Percentiles rank a stretch among this genome's conserved stretches.
Evolutionary conservation across 495 filamentous ascomycete species (phyloP).

Genomic region (Lasiosphaeria ovina): DNA sequence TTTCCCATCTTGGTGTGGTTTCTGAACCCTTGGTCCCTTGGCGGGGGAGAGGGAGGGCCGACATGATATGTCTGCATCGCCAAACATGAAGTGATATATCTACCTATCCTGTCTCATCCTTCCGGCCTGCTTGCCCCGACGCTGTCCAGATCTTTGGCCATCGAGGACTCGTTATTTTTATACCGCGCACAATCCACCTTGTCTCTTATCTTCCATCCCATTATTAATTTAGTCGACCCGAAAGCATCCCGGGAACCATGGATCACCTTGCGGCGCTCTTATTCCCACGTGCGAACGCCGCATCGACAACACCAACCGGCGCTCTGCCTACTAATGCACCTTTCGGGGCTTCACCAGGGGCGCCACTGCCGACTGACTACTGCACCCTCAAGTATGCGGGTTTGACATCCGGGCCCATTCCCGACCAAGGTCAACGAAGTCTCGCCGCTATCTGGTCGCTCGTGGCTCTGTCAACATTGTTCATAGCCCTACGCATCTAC

Average conservation of each 20-base stretch:
- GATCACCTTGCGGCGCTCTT: neutral
- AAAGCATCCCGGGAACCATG: neutral
- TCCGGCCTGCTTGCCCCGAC: neutral
- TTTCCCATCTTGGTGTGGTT: neutral
- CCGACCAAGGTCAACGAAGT: conserved; percentile 11
- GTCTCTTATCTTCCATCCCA: neutral
- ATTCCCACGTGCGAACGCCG: neutral
- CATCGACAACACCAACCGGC: neutral
- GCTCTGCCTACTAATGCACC: neutral
- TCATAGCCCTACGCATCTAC: conserved; percentile 24
- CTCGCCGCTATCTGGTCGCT: conserved; percentile 15
- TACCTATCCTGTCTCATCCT: conserved; percentile 2
- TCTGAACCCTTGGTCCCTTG: neutral
- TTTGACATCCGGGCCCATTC: neutral
- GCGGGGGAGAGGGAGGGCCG: neutral
- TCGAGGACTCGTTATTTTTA: neutral
- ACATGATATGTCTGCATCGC: neutral
- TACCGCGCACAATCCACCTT: neutral
- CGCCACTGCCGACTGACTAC: neutral
- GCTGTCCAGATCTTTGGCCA: neutral
- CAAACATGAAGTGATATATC: neutral
- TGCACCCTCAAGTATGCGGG: conserved; percentile 3
- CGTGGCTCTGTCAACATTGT: conserved; percentile 11
- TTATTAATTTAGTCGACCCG: too few relatives aligned
- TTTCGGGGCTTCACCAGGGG: neutral